Evolutionary conservation across 345 rosid genomes (phyloP).

Genomic region (Syzygium grande): DNA sequence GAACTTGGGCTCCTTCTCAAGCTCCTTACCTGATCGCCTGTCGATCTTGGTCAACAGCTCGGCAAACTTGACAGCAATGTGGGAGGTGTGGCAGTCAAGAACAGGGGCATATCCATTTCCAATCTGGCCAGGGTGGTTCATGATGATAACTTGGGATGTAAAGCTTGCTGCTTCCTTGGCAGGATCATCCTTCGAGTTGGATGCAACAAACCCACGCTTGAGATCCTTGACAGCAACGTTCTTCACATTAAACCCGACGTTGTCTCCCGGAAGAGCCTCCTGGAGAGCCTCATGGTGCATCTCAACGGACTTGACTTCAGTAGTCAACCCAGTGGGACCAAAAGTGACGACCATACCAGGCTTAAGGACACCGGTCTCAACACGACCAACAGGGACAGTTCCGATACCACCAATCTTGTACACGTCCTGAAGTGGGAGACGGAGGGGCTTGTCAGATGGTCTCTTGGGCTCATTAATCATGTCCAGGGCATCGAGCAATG

Average conservation of each 20-base stretch:
- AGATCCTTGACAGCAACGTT: slow-evolving; percentile 38
- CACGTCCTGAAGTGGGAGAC: slow-evolving; percentile 14
- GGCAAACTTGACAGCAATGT: slow-evolving; percentile 24
- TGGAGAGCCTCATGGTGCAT: slow-evolving; percentile 14
- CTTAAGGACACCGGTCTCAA: slow-evolving; percentile 7
- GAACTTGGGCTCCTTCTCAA: slow-evolving; percentile 39
- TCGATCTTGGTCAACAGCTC: slow-evolving; percentile 29
- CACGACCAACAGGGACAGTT: slow-evolving; percentile 14
- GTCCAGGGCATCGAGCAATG: slow-evolving; percentile 10
- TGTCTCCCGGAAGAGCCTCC: slow-evolving; percentile 19
- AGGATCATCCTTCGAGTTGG: slow-evolving; percentile 34
- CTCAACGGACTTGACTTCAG: slow-evolving; percentile 14
- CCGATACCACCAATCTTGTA: slow-evolving; percentile 17
- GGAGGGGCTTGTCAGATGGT: slow-evolving; percentile 13
- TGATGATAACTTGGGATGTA: slow-evolving; percentile 30
- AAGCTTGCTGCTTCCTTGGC: slow-evolving; percentile 30
- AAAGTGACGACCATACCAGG: slow-evolving; percentile 14
- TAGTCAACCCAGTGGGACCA: slow-evolving; percentile 8
- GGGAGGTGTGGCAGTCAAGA: slow-evolving; percentile 21
- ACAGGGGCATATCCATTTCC: slow-evolving; percentile 23
- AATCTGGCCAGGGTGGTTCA: slow-evolving; percentile 38
- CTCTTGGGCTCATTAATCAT: slow-evolving; percentile 10
- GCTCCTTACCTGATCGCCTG: slow-evolving; percentile 29
- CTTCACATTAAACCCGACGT: slow-evolving; percentile 34
- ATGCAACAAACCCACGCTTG: slow-evolving; percentile 30